A percentile compares a stretch with the other conserved stretches of the same genome.
These are phyloP conservation scores for Phoma herbarum DNA, from an alignment of 2,329 filamentous ascomycete genomes.

Conservation along the genomic window DNA sequence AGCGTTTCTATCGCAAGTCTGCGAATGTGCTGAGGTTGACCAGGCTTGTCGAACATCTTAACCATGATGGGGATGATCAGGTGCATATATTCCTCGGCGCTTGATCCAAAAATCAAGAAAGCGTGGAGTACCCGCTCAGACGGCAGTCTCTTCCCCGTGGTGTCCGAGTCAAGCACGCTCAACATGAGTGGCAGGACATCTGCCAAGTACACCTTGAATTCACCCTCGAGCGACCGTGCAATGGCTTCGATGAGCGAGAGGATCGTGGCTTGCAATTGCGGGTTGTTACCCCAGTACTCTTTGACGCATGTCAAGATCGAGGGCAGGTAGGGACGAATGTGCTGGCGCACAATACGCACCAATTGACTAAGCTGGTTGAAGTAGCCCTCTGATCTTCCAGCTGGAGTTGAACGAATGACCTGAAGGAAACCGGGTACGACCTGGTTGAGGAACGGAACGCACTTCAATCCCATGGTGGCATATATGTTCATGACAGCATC, in stretches of 20 bases:
- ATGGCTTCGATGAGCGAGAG: conserved; percentile 93
- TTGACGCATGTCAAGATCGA: conserved; percentile 86
- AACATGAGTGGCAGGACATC: conserved; percentile 92
- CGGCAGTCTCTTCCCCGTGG: conserved; percentile 75
- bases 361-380: conserved; percentile 96
- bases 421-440: conserved; percentile 93
- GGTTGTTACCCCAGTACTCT: conserved; percentile 86
- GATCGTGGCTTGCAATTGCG: conserved; percentile 88
- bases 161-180: conserved; percentile 88
- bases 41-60: conserved; percentile 87
- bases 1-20: conserved; percentile 94
- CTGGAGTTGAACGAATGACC: conserved; percentile 84
- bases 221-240: conserved; percentile 89
- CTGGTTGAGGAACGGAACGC: conserved; percentile 90
- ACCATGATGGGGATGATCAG: conserved; percentile 96
- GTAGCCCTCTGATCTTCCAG: conserved; percentile 86
- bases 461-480: conserved; percentile 93
- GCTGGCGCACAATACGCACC: conserved; percentile 93
- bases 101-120: conserved; percentile 94
- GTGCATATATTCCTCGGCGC: conserved; percentile 98
- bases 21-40: conserved; percentile 79
- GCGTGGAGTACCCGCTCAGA: conserved; percentile 93
- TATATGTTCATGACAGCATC: conserved; percentile 99
- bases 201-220: conserved; percentile 97
- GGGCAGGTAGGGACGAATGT: conserved; percentile 89